These are phyloP conservation scores for Phascolomyces articulosus DNA, from an alignment of 371 early-diverging fungal species.

Conservation along the genomic window DNA sequence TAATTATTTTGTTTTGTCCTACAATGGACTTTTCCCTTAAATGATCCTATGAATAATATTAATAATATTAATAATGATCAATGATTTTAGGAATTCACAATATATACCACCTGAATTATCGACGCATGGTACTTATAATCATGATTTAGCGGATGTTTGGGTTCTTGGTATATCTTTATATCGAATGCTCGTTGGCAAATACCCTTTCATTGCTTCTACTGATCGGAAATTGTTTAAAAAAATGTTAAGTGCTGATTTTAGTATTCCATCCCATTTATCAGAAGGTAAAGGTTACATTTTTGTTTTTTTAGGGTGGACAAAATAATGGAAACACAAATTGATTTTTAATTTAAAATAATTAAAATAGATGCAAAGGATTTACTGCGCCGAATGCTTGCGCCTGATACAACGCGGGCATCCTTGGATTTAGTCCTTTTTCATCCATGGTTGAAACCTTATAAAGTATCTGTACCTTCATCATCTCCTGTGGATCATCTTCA, in stretches of 20 bases:
- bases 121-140: constrained; percentile 21
- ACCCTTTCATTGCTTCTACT: constrained; percentile 42
- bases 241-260: constrained; percentile 40
- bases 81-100: constrained; percentile 17
- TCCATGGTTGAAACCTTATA: constrained; percentile 34
- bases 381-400: constrained; percentile 42
- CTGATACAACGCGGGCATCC: constrained; percentile 39
- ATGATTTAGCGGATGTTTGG: constrained; percentile 44
- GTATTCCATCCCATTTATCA: constrained; percentile 38
- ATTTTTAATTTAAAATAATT: neutral
- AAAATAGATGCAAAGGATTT: constrained; percentile 44
- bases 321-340: no score
- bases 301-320: no score
- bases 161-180: constrained; percentile 45
- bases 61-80: no score
- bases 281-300: constrained; percentile 25
- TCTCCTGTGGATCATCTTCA: neutral
- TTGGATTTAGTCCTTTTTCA: constrained; percentile 46
- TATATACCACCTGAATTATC: constrained; percentile 45
- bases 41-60: no score
- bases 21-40: neutral
- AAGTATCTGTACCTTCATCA: neutral
- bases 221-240: constrained; percentile 41
- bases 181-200: constrained; percentile 38
- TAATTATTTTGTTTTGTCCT: neutral